A percentile compares a stretch with the other conserved stretches of the same genome.
Conservation (phyloP, 2,329 filamentous ascomycete genomes). For the Stagonosporopsis rhizophila region DNA sequence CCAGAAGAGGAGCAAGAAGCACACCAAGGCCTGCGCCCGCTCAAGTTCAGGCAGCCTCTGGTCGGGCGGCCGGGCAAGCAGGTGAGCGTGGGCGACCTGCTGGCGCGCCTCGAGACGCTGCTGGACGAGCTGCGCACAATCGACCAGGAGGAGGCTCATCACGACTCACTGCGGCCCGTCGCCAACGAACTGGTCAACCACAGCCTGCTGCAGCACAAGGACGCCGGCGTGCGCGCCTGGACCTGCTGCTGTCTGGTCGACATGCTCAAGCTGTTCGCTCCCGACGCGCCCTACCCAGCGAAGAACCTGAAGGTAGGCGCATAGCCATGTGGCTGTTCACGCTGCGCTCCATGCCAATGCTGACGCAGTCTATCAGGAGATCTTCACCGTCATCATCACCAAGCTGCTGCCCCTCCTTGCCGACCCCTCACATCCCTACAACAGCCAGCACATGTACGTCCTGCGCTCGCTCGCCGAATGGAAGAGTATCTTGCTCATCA, state of each 20-base stretch:
- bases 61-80: slow-evolving; percentile 92
- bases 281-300: slow-evolving; percentile 90
- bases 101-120: slow-evolving; percentile 80
- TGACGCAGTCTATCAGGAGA: slow-evolving; percentile 67
- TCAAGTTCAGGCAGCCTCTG: slow-evolving; percentile 84
- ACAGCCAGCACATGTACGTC: slow-evolving; percentile 90
- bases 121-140: slow-evolving; percentile 83
- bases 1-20: slow-evolving; percentile 31
- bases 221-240: slow-evolving; percentile 90
- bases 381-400: slow-evolving; percentile 87
- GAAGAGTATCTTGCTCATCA: slow-evolving; percentile 91
- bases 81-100: slow-evolving; percentile 81
- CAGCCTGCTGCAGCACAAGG: slow-evolving; percentile 87
- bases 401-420: slow-evolving; percentile 84
- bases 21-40: slow-evolving; percentile 42
- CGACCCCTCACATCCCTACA: slow-evolving; percentile 87
- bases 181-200: slow-evolving; percentile 84
- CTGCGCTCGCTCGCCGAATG: slow-evolving; percentile 87
- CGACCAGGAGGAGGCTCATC: slow-evolving; percentile 85
- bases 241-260: slow-evolving; percentile 90
- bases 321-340: background rate
- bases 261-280: slow-evolving; percentile 89
- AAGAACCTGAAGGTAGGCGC: slow-evolving; percentile 83
- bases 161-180: slow-evolving; percentile 81
- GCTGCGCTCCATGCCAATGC: background rate